Base-by-base conservation (phyloP, 192 early-diverging fungal genomes). In the Phlyctochytrium bullatum region DNA sequence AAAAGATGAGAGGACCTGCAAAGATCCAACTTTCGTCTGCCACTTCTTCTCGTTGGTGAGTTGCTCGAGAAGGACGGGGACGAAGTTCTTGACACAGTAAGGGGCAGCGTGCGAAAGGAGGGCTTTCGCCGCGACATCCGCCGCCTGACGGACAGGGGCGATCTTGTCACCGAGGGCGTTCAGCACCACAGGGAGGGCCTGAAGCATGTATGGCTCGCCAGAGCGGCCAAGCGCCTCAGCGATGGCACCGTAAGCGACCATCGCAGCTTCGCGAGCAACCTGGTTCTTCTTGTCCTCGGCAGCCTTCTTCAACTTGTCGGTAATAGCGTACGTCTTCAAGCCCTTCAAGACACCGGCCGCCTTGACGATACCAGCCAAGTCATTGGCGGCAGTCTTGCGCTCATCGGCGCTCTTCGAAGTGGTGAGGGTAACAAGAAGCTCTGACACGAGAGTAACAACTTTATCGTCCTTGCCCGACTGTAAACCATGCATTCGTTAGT, bases 41-140 rank as follows among this genome's bases (percentile, higher is more conserved):
- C 88, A 88, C 77, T 88, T 92, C 69, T 88, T 82, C 63, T 88
- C 87, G 77, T 90, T 90, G 62, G 85, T 80, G 68, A 91, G 81
- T 59, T 83, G 84, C 52, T 80, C 82, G 63, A 86, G 69, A 59
- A 90, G 77, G 67, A 84, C 73, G 33, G 88, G 88, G 35, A 92
- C 83, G 72, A 89, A 73, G 58, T 80, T 61, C 58, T 69, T 72
- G 66, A 76, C 71, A 1, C 74, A 65, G 72, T 70, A 80, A 30
- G 70, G 70, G 34, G 65, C 72, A 17, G 77, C 74, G 62, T 78
- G 75, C 29, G 75, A 72, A 36, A 83, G 61, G 54, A 83, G 65
- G 30, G 76, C 76, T 47, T 78, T 72, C 35, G 36, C 76, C 27
- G 82, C 82, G 35, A 57, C 67, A 29, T 73, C 65, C 53, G 76